A percentile compares a stretch with the other conserved stretches of the same genome.
These are phyloP conservation scores for Paecilomyces sp. DNA, from an alignment of 2,329 filamentous ascomycete genomes.

Conservation along the genomic window DNA sequence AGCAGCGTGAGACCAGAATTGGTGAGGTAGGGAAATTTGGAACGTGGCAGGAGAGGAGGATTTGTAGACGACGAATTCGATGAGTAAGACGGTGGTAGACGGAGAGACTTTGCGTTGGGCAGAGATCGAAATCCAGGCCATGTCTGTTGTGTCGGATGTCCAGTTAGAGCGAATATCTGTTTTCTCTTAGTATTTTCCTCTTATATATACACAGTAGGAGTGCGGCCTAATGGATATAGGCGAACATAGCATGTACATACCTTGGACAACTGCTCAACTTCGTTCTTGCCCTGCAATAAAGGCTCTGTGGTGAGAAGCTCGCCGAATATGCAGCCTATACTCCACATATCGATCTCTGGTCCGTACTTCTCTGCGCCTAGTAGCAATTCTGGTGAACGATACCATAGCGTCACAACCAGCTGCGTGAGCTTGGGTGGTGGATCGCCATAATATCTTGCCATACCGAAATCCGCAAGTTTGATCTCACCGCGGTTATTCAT, in stretches of 20 bases:
- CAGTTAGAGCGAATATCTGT: conserved; percentile 79
- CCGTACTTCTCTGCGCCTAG: conserved; percentile 73
- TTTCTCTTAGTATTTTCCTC: conserved; percentile 10
- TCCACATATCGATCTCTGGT: conserved; percentile 85
- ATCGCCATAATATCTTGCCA: conserved; percentile 83
- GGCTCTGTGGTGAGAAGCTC: conserved; percentile 81
- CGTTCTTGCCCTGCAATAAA: conserved; percentile 79
- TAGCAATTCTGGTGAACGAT: conserved; percentile 83
- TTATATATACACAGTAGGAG: not conserved
- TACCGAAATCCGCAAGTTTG: conserved; percentile 96
- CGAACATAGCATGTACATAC: conserved; percentile 21
- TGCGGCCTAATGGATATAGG: not conserved
- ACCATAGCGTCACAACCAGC: conserved; percentile 95
- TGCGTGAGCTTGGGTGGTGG: conserved; percentile 75
- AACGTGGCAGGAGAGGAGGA: conserved; percentile 53
- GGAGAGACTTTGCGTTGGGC: conserved; percentile 75
- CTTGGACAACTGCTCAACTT: conserved; percentile 79
- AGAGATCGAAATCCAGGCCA: conserved; percentile 86
- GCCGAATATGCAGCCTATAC: conserved; percentile 88
- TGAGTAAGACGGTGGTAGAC: conserved; percentile 46
- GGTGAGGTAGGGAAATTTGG: conserved; percentile 76
- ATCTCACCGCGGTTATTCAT: conserved; percentile 92
- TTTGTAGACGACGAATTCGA: conserved; percentile 28
- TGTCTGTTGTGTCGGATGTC: conserved; percentile 69
- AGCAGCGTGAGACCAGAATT: conserved; percentile 65